Evolutionary conservation across 257 asterid genomes (phyloP).

Genomic region (Striga asiatica): DNA sequence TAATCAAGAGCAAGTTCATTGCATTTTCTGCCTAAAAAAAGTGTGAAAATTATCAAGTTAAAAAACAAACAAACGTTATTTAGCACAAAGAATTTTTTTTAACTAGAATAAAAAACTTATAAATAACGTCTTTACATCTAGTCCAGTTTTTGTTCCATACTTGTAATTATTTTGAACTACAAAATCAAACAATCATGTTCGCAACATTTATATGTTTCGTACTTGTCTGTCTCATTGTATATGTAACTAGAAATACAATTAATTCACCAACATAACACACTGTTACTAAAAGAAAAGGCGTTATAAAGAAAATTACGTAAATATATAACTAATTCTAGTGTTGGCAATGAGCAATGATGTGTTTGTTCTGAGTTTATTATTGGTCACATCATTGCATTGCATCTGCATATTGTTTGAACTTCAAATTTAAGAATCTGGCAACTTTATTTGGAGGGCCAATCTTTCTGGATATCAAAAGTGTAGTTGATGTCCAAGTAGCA

Average conservation of each 20-base stretch:
- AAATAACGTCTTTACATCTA: neutral
- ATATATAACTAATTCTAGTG: neutral
- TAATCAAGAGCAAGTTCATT: too few species aligned
- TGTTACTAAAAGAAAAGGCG: neutral
- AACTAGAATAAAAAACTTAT: too few species aligned
- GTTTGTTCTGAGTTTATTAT: neutral
- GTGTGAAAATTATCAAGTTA: too few species aligned
- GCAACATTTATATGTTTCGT: neutral
- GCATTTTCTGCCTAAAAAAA: too few species aligned
- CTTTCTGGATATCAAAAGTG: conserved; percentile 56
- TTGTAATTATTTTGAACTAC: neutral
- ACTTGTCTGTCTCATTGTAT: neutral
- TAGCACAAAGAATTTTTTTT: too few species aligned
- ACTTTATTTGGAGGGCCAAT: conserved; percentile 31
- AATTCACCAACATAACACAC: too few species aligned
- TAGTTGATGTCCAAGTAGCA: conserved; percentile 57
- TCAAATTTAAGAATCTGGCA: neutral
- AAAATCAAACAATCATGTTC: neutral
- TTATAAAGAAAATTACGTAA: neutral
- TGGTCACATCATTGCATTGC: neutral
- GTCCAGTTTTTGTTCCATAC: neutral
- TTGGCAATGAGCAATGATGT: neutral
- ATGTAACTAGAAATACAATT: neutral
- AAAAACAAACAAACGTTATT: too few species aligned
- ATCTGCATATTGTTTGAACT: conserved; percentile 8